Evolutionary conservation across 169 alveolate species (phyloP), one percentile per base, ranked within the genome.

Genomic region (Nephromyces sp.): DNA sequence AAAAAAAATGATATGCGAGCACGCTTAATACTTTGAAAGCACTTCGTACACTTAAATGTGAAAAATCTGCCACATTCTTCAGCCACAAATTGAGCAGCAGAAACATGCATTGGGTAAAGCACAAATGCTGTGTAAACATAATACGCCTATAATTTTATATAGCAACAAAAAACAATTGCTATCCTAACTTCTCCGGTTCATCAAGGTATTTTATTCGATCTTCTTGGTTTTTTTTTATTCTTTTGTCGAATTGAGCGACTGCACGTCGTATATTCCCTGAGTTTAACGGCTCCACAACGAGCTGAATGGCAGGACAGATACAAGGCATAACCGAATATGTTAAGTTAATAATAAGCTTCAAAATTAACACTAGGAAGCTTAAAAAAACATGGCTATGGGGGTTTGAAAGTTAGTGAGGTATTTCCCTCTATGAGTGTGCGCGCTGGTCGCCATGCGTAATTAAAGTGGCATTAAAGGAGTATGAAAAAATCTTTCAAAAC

Each of bases 121-220:
- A n/a, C 57, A n/a, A 15, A 43, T 43, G 57, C 57, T 43, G 57
- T 43, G 57, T 15, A 57, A 57, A n/a, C n/a, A n/a, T n/a, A n/a
- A n/a, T n/a, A n/a, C n/a, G n/a, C n/a, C n/a, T n/a, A n/a, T n/a
- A n/a, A n/a, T n/a, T n/a, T n/a, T 63, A 21, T n/a, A 21, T 21
- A 0, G 2, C 15, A 32, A 28, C 1, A 3, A 32, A 22, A 15
- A 2, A 5, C 6, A 15, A 8, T 62, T 6, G 15, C 29, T 21
- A 62, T 21, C 15, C 75, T 66, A 34, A 74, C 81, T 74, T 74
- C 6, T 74, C 81, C 6, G 81, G 81, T 24, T 74, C 74, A 1
- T 8, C 65, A 0, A 67, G 67, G 22, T 29, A 30, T 5, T 66
- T 67, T 34, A 74, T 74, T 52, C 81, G 2, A 33, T 63, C 73